phyloP scores from a whole-genome alignment of 176 grass and related monocot genomes.

The Typha latifolia region DNA sequence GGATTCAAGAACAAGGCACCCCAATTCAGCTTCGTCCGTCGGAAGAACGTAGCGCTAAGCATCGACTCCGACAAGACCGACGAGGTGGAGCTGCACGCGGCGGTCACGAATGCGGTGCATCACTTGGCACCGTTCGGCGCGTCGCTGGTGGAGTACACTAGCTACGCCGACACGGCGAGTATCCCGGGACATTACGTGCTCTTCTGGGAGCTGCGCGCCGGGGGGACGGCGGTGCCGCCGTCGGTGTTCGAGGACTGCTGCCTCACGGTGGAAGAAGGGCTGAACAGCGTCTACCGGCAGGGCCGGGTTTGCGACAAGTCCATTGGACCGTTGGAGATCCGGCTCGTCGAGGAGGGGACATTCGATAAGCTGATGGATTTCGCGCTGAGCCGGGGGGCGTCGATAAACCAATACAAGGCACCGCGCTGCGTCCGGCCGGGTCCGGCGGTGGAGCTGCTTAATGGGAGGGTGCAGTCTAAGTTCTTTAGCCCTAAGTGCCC shows the following conservation, averaged over 20 bases:
- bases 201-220: conserved; percentile 71
- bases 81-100: conserved; percentile 89
- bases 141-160: conserved; percentile 82
- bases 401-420: conserved; percentile 99
- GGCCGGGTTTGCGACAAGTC: conserved; percentile 68
- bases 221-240: conserved; percentile 51
- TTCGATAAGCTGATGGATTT: conserved; percentile 99
- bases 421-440: conserved; percentile 81
- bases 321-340: conserved; percentile 83
- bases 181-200: conserved; percentile 96
- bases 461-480: conserved; percentile 42
- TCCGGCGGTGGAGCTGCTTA: conserved; percentile 68
- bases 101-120: conserved; percentile 53
- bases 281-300: conserved; percentile 93
- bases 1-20: conserved; percentile 97
- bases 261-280: conserved; percentile 75
- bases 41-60: conserved; percentile 91
- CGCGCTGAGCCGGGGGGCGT: conserved; percentile 77
- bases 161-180: conserved; percentile 62
- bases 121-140: conserved; percentile 72
- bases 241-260: conserved; percentile 94
- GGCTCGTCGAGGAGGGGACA: conserved; percentile 74
- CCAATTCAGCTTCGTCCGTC: conserved; percentile 70
- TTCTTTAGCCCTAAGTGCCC: conserved; percentile 92
- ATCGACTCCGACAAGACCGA: conserved; percentile 95